Evolutionary conservation across 257 asterid species (phyloP).

Genomic region (Datura wrightii): DNA sequence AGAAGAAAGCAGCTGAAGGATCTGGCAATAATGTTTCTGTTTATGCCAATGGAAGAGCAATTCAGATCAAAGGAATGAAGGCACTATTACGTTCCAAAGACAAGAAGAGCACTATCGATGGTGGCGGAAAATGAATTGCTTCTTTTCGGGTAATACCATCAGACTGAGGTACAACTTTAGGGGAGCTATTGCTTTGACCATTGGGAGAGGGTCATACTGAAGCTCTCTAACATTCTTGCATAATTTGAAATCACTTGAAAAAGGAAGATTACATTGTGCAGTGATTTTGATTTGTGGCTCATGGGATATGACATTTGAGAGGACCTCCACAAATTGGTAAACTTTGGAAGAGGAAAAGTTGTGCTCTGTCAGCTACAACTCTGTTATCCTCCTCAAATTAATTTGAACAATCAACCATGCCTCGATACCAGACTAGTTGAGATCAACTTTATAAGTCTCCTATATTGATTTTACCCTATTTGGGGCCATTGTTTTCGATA

Average conservation of each 20-base stretch:
- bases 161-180: background rate
- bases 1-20: constrained; percentile 30
- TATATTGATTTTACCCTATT: background rate
- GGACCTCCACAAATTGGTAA: constrained; percentile 18
- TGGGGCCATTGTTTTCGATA: background rate
- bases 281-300: background rate
- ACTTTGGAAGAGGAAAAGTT: background rate
- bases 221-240: background rate
- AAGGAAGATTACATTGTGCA: background rate
- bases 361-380: background rate
- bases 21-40: background rate
- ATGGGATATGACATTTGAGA: background rate
- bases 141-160: background rate
- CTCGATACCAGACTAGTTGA: background rate
- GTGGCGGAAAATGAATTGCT: background rate
- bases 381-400: background rate
- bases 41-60: constrained; percentile 15
- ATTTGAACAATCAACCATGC: background rate
- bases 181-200: background rate
- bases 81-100: background rate
- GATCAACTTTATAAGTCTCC: background rate
- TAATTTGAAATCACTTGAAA: background rate
- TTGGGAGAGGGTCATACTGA: background rate
- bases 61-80: background rate
- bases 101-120: background rate